These are phyloP conservation scores for Pseudogymnoascus sp. DNA, from an alignment of 2,329 filamentous ascomycete species.

Conservation along the genomic window DNA sequence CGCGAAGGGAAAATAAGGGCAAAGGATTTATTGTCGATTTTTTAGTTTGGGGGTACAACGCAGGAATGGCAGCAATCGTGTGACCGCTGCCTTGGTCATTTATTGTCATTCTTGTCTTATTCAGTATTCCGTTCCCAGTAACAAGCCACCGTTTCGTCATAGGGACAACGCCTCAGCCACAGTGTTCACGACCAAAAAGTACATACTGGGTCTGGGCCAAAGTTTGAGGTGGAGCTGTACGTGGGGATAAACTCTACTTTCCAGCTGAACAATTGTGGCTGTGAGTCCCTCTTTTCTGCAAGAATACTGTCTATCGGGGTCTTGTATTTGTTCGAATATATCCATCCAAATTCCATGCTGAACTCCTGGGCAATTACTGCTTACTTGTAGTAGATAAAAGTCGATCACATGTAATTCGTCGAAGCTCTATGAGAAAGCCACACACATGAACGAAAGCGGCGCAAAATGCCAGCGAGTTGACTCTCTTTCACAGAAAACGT, in stretches of 20 bases:
- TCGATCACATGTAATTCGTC: neutral
- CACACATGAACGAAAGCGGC: neutral
- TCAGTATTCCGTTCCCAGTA: constrained; percentile 6
- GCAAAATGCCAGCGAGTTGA: neutral
- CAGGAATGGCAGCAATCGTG: neutral
- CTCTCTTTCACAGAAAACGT: neutral
- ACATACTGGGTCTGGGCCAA: neutral
- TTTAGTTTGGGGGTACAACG: neutral
- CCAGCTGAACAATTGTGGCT: constrained; percentile 2
- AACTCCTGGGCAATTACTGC: neutral
- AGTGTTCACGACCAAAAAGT: neutral
- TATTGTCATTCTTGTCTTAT: constrained; percentile 6
- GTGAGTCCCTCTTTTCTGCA: neutral
- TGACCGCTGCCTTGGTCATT: constrained; percentile 2
- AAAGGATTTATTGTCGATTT: neutral
- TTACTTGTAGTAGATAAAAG: neutral
- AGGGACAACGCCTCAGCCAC: neutral
- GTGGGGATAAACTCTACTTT: neutral
- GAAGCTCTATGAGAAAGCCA: neutral
- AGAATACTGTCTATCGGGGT: neutral
- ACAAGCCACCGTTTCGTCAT: constrained; percentile 8
- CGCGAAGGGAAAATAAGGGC: neutral
- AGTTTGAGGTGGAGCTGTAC: neutral
- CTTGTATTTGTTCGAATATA: neutral
- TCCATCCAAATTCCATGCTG: too few species aligned